phyloP scores from a whole-genome alignment of 805 yeast species.

The Suhomyces sp. region DNA sequence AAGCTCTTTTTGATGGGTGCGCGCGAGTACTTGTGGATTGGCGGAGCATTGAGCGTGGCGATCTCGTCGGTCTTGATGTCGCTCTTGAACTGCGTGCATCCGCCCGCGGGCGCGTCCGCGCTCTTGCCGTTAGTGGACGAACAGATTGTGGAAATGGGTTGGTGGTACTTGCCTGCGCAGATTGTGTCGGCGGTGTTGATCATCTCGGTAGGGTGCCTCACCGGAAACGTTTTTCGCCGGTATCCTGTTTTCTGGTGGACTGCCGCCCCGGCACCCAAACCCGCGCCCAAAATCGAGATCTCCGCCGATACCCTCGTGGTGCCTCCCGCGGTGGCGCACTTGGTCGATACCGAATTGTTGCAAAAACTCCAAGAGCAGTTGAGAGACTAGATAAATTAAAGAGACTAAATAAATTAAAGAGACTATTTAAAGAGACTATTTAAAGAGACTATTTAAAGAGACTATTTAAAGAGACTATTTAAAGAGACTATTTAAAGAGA shows the following conservation, averaged over 20 bases:
- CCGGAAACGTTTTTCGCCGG: constrained; percentile 49
- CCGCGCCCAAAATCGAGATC: background rate
- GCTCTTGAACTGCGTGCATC: constrained; percentile 56
- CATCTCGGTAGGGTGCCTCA: constrained; percentile 47
- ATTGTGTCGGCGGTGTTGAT: constrained; percentile 48
- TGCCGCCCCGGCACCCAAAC: constrained; percentile 16
- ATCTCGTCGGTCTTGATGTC: constrained; percentile 53
- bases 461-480: too few relatives aligned
- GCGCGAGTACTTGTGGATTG: constrained; percentile 49
- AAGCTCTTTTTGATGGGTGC: constrained; percentile 53
- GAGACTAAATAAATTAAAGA: too few relatives aligned
- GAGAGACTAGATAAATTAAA: too few relatives aligned
- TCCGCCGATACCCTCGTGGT: background rate
- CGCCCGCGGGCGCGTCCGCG: constrained; percentile 73
- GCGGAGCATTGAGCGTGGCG: constrained; percentile 58
- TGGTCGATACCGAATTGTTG: background rate
- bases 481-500: too few relatives aligned
- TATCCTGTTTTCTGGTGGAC: constrained; percentile 67
- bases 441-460: too few relatives aligned
- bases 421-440: too few relatives aligned
- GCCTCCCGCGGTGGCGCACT: background rate
- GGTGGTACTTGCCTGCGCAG: constrained; percentile 64
- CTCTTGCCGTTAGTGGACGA: constrained; percentile 52
- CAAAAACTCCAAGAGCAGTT: background rate
- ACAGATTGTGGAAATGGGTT: constrained; percentile 47